phyloP scores from a whole-genome alignment of 495 filamentous ascomycete genomes.

The Neurospora cerealis region DNA sequence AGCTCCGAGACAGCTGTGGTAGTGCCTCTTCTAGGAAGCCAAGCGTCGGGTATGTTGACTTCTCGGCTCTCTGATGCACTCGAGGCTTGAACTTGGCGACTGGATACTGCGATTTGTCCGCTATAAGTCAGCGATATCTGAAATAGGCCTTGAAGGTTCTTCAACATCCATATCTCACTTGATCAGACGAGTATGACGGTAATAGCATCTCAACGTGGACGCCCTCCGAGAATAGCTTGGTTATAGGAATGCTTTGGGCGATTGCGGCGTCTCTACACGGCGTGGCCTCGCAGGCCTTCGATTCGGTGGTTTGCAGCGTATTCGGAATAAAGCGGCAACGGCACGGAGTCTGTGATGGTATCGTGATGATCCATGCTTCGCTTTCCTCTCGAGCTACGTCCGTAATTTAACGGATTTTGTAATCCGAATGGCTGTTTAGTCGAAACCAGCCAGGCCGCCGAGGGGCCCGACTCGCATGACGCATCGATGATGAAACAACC shows the following conservation, averaged over 20 bases:
- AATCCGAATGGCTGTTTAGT: background rate
- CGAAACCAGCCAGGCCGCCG: background rate
- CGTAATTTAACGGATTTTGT: background rate
- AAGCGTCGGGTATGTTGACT: background rate
- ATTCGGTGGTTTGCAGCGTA: background rate
- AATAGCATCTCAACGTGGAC: background rate
- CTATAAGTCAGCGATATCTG: background rate
- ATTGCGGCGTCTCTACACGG: background rate
- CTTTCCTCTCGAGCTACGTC: background rate
- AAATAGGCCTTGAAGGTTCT: background rate
- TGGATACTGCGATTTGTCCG: background rate
- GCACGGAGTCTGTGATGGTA: background rate
- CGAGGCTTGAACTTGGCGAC: background rate
- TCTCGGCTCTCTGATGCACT: background rate
- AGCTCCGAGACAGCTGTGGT: background rate
- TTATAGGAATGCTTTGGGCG: background rate
- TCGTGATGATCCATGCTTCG: background rate
- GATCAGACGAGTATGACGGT: background rate
- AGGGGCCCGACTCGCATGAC: background rate
- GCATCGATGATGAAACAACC: background rate
- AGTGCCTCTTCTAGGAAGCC: background rate
- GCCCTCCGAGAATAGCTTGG: background rate
- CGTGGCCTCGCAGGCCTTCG: background rate
- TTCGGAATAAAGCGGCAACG: background rate
- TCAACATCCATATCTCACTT: background rate